phyloP scores from a whole-genome alignment of 2,329 filamentous ascomycete species.

The Talaromyces sp. region DNA sequence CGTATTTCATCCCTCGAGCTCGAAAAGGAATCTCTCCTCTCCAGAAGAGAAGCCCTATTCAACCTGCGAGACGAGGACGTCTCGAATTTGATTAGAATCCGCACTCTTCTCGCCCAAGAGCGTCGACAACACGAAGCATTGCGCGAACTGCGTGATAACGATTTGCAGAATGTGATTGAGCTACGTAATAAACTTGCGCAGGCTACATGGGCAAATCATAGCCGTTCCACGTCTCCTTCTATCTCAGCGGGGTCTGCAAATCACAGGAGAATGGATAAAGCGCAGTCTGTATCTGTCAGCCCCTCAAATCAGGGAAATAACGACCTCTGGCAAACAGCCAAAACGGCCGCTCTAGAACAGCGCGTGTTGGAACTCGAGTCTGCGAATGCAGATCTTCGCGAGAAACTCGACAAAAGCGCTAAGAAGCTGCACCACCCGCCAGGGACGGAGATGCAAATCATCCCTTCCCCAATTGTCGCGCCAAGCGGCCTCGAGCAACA shows the following conservation, averaged over 20 bases:
- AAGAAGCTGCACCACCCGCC: background rate
- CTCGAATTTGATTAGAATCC: conserved; percentile 43
- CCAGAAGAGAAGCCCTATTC: conserved; percentile 37
- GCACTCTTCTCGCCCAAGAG: conserved; percentile 38
- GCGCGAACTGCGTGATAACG: conserved; percentile 41
- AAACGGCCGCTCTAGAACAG: conserved; percentile 42
- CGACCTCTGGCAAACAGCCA: conserved; percentile 42
- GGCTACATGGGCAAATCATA: conserved; percentile 33
- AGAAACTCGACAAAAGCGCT: background rate
- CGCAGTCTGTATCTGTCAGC: conserved; percentile 15
- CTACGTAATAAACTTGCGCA: conserved; percentile 40
- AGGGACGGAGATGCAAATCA: background rate
- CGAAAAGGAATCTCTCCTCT: conserved; percentile 35
- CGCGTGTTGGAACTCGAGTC: conserved; percentile 40
- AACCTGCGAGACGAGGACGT: conserved; percentile 43
- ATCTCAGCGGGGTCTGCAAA: background rate
- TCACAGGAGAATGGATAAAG: conserved; percentile 21
- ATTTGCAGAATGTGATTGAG: conserved; percentile 39
- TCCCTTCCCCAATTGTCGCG: background rate
- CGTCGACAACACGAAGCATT: conserved; percentile 39
- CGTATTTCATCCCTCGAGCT: conserved; percentile 34
- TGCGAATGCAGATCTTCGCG: conserved; percentile 14
- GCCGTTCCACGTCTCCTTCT: conserved; percentile 16
- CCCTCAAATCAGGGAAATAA: conserved; percentile 25
- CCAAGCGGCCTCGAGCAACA: background rate